Evolutionary conservation across 2,329 filamentous ascomycete species (phyloP), one percentile per base, ranked within the genome.

Genomic region (Ophiognomonia clavigignenti-juglandacearum): DNA sequence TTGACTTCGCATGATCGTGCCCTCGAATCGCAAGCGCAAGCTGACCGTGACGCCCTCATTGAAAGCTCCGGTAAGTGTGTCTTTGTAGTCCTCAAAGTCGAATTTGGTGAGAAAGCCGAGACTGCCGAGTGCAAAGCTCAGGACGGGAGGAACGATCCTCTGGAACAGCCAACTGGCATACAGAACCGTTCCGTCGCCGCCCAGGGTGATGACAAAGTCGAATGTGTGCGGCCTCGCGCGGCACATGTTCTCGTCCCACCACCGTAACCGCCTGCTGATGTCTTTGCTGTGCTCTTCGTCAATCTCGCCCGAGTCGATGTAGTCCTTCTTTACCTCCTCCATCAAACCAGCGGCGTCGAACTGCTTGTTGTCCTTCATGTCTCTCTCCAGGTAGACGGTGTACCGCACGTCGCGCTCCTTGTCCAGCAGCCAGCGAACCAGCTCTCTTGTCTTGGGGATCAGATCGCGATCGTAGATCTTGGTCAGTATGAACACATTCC

Each of bases 81-180:
- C 67, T 52, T 79, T 72, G 56, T 88, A 89, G 4, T 86, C 72
- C 13, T 83, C 80, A 64, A 91, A 98, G 64, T 97, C 91, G 62
- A 97, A 97, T 61, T 96, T 96, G 22, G 93, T 97, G 55, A 98
- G 70, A 61, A 98, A 98, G 0, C 93, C 93, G 5, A 98, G 73
- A 20, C 91, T 96, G 8, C 93, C 93, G 9, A 97, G 72, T 1
- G 90, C 81, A 64, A 98, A 97, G 52, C 89, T 92, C 52, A 98
- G 72, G 1, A 96, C 89, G 0, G 93, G 93, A 6, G 93, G 93
- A 0, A 97, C 92, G 39, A 97, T 86, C 35, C 88, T 82, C 69
- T 98, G 93, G 64, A 98, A 98, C 1, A 98, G 74, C 91, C 92
- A 97, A 61, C 89, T 95, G 4, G 92, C 88, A 61, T 96, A 97